phyloP scores from a whole-genome alignment of 1,284 basidiomycete genomes.

The Pyrrhoderma lamaoense region DNA sequence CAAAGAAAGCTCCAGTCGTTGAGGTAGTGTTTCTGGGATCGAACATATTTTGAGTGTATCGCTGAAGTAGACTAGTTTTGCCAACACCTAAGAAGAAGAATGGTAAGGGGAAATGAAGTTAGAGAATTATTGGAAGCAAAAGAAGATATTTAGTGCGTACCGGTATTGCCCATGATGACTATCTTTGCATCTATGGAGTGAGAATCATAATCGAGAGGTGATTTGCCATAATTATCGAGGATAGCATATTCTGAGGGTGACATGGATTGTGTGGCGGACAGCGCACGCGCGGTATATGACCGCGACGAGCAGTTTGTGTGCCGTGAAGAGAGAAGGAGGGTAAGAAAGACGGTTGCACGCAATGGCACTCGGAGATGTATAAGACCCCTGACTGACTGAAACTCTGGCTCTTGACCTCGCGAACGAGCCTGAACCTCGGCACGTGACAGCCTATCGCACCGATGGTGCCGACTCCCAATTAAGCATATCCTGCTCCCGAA shows the following conservation, averaged over 20 bases:
- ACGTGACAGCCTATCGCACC: slow-evolving; percentile 4
- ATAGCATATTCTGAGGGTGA: slow-evolving; percentile 23
- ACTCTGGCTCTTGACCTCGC: slow-evolving; percentile 7
- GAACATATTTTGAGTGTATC: slow-evolving; percentile 90
- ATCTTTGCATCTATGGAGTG: slow-evolving; percentile 92
- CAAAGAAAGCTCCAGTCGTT: slow-evolving; percentile 92
- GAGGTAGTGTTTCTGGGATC: slow-evolving; percentile 81
- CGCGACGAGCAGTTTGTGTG: slow-evolving; percentile 9
- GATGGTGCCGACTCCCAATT: background rate
- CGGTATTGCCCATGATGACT: slow-evolving; percentile 94
- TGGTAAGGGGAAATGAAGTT: background rate
- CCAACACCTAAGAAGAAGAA: slow-evolving; percentile 63
- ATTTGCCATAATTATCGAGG: slow-evolving; percentile 55
- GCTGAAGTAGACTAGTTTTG: slow-evolving; percentile 89
- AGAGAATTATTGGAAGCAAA: background rate
- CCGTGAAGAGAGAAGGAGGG: slow-evolving; percentile 1
- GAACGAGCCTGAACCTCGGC: background rate
- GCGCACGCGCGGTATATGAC: slow-evolving; percentile 31
- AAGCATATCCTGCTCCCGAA: no score
- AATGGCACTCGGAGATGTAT: slow-evolving; percentile 2
- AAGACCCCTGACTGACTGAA: slow-evolving; percentile 4
- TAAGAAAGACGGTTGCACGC: slow-evolving; percentile 1
- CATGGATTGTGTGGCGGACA: slow-evolving; percentile 20
- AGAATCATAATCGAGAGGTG: slow-evolving; percentile 46
- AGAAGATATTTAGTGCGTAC: slow-evolving; percentile 31